Conservation (phyloP, 768 basidiomycete species). For the Nidularia pulvinata region DNA sequence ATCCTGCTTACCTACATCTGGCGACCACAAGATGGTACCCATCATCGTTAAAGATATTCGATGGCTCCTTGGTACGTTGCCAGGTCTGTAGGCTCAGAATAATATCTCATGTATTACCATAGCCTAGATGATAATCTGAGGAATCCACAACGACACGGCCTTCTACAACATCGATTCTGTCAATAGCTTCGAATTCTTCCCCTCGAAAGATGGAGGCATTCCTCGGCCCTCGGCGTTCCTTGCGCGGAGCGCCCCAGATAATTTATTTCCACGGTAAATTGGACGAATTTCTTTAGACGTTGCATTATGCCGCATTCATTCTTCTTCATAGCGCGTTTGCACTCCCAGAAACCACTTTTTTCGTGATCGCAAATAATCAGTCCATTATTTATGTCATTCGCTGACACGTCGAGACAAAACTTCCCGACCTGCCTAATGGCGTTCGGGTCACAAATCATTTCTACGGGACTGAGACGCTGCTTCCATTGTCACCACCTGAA, state of each 20-base stretch:
- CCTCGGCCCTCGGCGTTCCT: constrained; percentile 23
- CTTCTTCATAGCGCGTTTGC: constrained; percentile 18
- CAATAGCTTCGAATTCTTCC: constrained; percentile 39
- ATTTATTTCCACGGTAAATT: constrained; percentile 23
- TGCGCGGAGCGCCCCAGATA: constrained; percentile 19
- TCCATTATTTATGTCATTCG: constrained; percentile 38
- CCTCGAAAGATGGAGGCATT: constrained; percentile 33
- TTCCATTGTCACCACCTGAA: constrained; percentile 31
- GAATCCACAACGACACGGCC: constrained; percentile 30
- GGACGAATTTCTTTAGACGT: constrained; percentile 5
- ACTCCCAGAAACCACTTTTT: constrained; percentile 40
- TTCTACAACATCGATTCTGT: constrained; percentile 68
- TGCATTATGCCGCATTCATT: constrained; percentile 8
- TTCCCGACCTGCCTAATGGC: constrained; percentile 43
- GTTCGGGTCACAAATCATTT: constrained; percentile 41
- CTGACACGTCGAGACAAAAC: constrained; percentile 33
- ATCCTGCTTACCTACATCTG: constrained; percentile 27
- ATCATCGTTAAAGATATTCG: constrained; percentile 28
- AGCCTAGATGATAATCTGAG: constrained; percentile 16
- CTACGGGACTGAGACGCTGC: constrained; percentile 32
- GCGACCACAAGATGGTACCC: constrained; percentile 40
- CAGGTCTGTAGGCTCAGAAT: constrained; percentile 2
- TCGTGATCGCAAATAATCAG: constrained; percentile 37
- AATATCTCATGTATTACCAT: too few relatives aligned
- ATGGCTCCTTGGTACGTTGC: constrained; percentile 31